These are phyloP conservation scores for Maudiozyma bulderi DNA, from an alignment of 805 yeast genomes.

Conservation along the genomic window DNA sequence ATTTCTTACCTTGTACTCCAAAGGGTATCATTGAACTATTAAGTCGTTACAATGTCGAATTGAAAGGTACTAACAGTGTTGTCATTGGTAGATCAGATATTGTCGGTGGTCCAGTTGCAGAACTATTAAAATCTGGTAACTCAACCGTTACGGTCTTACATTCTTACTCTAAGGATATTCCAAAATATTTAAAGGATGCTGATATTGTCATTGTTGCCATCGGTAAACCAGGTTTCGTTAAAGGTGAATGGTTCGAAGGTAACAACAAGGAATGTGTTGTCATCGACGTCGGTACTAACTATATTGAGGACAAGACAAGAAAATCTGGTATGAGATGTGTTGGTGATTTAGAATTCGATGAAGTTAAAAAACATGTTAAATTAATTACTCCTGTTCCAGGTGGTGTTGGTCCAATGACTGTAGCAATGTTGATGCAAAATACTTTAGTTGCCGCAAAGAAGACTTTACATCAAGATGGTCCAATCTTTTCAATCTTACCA, in stretches of 20 bases:
- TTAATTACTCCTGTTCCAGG: constrained; percentile 84
- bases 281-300: constrained; percentile 79
- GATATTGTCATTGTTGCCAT: constrained; percentile 80
- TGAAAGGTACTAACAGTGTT: constrained; percentile 78
- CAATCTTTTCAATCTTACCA: constrained; percentile 41
- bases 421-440: constrained; percentile 69
- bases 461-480: constrained; percentile 20
- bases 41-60: constrained; percentile 52
- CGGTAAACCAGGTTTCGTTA: constrained; percentile 60
- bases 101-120: constrained; percentile 90
- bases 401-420: constrained; percentile 91
- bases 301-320: constrained; percentile 52
- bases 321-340: constrained; percentile 65
- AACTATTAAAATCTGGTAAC: constrained; percentile 66
- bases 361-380: constrained; percentile 33
- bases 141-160: constrained; percentile 87
- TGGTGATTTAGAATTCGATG: constrained; percentile 66
- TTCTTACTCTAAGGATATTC: constrained; percentile 57
- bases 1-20: constrained; percentile 90
- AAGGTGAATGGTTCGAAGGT: constrained; percentile 63
- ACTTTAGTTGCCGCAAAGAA: constrained; percentile 60
- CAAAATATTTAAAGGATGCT: constrained; percentile 50
- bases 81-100: constrained; percentile 93
- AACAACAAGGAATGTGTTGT: constrained; percentile 46
- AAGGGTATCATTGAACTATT: constrained; percentile 80